These are phyloP conservation scores for Anethum foeniculum DNA, from an alignment of 140 eudicot species.

Conservation along the genomic window DNA sequence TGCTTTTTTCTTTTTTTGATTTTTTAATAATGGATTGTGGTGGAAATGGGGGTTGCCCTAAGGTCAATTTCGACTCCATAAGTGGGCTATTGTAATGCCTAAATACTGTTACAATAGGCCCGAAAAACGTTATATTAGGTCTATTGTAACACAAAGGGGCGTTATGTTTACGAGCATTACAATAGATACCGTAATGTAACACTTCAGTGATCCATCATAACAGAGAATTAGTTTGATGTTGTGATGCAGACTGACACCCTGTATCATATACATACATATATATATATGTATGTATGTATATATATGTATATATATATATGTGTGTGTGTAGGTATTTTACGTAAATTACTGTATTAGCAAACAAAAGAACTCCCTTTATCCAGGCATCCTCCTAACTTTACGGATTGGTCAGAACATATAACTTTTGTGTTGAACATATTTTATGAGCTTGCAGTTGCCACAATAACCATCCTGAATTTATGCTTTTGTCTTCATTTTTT, in stretches of 20 bases:
- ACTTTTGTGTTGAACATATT: neutral
- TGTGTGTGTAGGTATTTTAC: neutral
- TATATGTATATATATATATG: neutral
- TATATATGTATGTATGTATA: too few relatives aligned
- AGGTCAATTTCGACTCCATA: too few relatives aligned
- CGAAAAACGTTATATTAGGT: too few relatives aligned
- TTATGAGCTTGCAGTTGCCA: neutral
- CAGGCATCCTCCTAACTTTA: neutral
- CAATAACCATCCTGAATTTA: neutral
- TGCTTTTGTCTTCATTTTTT: neutral
- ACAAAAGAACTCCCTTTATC: neutral
- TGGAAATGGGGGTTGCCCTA: neutral
- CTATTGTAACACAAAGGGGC: too few relatives aligned
- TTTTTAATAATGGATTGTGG: neutral
- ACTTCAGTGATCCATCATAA: too few relatives aligned
- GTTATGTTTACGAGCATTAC: too few relatives aligned
- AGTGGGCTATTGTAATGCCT: too few relatives aligned
- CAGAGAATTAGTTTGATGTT: neutral
- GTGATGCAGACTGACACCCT: neutral
- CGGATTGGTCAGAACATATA: neutral
- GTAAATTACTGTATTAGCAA: neutral
- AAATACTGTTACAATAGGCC: too few relatives aligned
- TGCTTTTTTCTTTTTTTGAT: neutral
- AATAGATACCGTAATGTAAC: too few relatives aligned
- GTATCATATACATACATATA: too few relatives aligned